A percentile compares a stretch with the other conserved stretches of the same genome.
Conservation (phyloP, 768 basidiomycete genomes). For the Mycena chlorophos region DNA sequence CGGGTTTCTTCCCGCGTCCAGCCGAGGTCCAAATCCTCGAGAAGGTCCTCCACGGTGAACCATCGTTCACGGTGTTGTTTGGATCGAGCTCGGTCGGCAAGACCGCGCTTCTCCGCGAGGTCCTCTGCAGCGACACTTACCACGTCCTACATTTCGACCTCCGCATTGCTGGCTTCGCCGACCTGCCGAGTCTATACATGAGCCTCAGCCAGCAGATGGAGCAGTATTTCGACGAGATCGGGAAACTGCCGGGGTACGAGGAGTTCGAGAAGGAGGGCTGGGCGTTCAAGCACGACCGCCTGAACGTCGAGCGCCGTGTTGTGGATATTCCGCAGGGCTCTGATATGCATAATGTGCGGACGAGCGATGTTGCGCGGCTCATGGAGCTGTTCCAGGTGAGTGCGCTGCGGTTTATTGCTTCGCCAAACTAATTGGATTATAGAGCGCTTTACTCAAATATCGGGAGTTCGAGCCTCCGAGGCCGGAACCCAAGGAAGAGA, state of each 20-base stretch:
- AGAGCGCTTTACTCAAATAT: slow-evolving; percentile 73
- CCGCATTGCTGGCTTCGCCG: slow-evolving; percentile 81
- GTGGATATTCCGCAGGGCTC: slow-evolving; percentile 45
- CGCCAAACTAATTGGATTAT: neutral
- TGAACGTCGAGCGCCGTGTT: slow-evolving; percentile 66
- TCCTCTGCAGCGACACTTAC: slow-evolving; percentile 65
- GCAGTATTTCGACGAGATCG: slow-evolving; percentile 70
- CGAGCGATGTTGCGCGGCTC: slow-evolving; percentile 77
- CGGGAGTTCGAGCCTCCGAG: slow-evolving; percentile 57
- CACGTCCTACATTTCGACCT: slow-evolving; percentile 85
- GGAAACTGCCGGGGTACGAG: slow-evolving; percentile 59
- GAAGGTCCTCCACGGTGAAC: slow-evolving; percentile 64
- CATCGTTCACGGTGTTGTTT: slow-evolving; percentile 78
- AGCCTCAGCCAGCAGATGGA: slow-evolving; percentile 82
- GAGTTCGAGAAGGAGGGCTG: slow-evolving; percentile 74
- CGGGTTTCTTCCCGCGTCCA: slow-evolving; percentile 70
- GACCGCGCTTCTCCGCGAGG: slow-evolving; percentile 79
- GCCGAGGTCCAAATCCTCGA: slow-evolving; percentile 67
- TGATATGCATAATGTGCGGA: slow-evolving; percentile 55
- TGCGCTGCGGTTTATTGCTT: neutral
- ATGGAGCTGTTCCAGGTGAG: slow-evolving; percentile 83
- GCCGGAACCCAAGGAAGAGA: neutral
- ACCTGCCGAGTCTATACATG: slow-evolving; percentile 73
- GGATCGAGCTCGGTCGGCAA: slow-evolving; percentile 84
- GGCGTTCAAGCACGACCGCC: slow-evolving; percentile 84